Percentiles rank a stretch among this genome's conserved stretches.
These are phyloP conservation scores for Aquilaria sinensis DNA, from an alignment of 345 rosid species.

Conservation along the genomic window DNA sequence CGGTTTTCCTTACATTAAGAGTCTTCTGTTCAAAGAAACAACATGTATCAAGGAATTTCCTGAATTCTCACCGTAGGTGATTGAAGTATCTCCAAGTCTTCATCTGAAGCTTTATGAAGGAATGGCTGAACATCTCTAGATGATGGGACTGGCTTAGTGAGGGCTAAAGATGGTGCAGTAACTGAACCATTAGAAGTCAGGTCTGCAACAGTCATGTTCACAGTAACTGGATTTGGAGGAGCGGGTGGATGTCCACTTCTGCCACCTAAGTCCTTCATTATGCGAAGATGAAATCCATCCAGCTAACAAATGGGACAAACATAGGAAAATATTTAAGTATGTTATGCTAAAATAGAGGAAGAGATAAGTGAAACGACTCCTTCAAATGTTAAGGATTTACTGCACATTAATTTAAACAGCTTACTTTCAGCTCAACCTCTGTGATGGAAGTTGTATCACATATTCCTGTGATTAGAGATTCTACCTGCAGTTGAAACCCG, in stretches of 20 bases:
- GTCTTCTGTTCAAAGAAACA: conserved; percentile 9
- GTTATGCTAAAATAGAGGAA: neutral
- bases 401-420: conserved; percentile 11
- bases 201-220: conserved; percentile 15
- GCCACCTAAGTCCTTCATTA: conserved; percentile 43
- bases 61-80: conserved; percentile 66
- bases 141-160: conserved; percentile 40
- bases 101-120: conserved; percentile 62
- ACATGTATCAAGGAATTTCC: conserved; percentile 2
- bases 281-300: conserved; percentile 61
- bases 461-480: conserved; percentile 59
- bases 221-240: conserved; percentile 25
- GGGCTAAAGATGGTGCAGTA: conserved; percentile 51
- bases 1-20: conserved; percentile 19
- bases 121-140: conserved; percentile 35
- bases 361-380: conserved; percentile 2
- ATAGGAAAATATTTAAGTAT: neutral
- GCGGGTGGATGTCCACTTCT: conserved; percentile 30
- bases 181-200: conserved; percentile 39
- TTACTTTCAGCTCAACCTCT: conserved; percentile 80
- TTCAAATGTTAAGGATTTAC: conserved; percentile 5
- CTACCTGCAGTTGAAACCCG: conserved; percentile 40
- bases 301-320: conserved; percentile 35
- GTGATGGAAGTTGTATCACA: conserved; percentile 61
- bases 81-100: conserved; percentile 62